phyloP scores from a whole-genome alignment of 257 asterid genomes.

The Marsdenia floribunda region DNA sequence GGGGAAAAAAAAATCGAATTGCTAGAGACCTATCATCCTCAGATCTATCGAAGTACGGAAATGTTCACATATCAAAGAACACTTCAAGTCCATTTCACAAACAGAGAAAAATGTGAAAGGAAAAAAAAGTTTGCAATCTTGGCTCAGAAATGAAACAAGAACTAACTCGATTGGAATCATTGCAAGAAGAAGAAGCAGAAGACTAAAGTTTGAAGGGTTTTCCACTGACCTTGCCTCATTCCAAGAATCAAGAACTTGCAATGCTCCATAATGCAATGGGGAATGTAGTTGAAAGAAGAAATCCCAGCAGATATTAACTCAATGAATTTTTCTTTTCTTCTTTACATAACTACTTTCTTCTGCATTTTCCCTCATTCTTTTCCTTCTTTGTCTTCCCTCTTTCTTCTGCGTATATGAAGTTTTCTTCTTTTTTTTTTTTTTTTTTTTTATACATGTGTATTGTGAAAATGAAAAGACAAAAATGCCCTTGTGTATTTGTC shows the following conservation, averaged over 20 bases:
- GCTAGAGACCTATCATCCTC: not conserved
- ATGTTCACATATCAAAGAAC: not conserved
- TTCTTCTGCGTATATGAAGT: no score
- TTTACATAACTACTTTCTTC: no score
- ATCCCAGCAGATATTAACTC: conserved; percentile 10
- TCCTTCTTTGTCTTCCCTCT: no score
- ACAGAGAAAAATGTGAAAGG: conserved; percentile 3
- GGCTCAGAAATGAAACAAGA: conserved; percentile 6
- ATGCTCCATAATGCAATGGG: conserved; percentile 12
- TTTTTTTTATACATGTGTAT: no score
- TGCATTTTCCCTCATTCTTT: no score
- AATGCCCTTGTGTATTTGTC: no score
- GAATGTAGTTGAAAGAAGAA: conserved; percentile 16
- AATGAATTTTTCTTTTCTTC: no score
- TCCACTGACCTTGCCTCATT: conserved; percentile 21
- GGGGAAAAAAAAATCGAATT: not conserved
- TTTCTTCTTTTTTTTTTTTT: no score
- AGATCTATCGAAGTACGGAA: conserved; percentile 18
- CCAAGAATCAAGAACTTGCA: conserved; percentile 12
- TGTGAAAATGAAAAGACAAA: no score
- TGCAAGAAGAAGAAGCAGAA: conserved; percentile 2
- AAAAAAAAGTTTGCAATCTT: conserved; percentile 18
- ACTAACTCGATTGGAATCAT: not conserved
- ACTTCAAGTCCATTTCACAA: not conserved
- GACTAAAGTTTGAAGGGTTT: conserved; percentile 11